Percentiles rank a stretch among this genome's conserved stretches.
phyloP scores from a whole-genome alignment of 345 rosid species.

The Pistacia vera region DNA sequence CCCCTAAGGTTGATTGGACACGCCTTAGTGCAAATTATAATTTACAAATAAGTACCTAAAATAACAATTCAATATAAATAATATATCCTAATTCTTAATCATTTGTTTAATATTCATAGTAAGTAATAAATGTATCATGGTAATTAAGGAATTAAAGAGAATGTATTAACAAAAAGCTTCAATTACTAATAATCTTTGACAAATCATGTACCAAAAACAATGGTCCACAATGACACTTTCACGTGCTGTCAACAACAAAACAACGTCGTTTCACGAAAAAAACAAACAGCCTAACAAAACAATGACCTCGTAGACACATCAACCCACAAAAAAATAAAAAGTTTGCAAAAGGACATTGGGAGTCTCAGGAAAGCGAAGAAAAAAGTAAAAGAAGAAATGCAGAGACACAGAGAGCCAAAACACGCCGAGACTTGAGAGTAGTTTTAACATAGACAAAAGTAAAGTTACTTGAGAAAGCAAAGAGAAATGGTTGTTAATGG shows the following conservation, averaged over 20 bases:
- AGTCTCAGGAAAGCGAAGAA: neutral
- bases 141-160: too few species aligned
- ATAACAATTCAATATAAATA: too few species aligned
- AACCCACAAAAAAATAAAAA: neutral
- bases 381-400: neutral
- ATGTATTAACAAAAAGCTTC: too few species aligned
- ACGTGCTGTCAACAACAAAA: neutral
- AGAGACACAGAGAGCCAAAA: neutral
- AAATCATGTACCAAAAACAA: neutral
- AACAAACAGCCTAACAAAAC: neutral
- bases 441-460: slow-evolving; percentile 11
- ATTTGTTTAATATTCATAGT: too few species aligned
- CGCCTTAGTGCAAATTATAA: too few species aligned
- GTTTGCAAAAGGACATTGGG: too few species aligned
- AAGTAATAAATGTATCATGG: too few species aligned
- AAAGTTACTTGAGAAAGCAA: neutral
- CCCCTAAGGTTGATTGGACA: too few species aligned
- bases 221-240: neutral
- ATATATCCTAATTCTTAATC: too few species aligned
- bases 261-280: neutral
- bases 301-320: neutral
- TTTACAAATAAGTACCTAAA: too few species aligned
- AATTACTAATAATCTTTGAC: neutral
- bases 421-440: neutral
- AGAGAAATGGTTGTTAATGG: slow-evolving; percentile 50